Percentiles rank a stretch among this genome's conserved stretches.
Evolutionary conservation across 225 moss, liverwort and hornwort species (phyloP).

Genomic region (Neckera pumila): DNA sequence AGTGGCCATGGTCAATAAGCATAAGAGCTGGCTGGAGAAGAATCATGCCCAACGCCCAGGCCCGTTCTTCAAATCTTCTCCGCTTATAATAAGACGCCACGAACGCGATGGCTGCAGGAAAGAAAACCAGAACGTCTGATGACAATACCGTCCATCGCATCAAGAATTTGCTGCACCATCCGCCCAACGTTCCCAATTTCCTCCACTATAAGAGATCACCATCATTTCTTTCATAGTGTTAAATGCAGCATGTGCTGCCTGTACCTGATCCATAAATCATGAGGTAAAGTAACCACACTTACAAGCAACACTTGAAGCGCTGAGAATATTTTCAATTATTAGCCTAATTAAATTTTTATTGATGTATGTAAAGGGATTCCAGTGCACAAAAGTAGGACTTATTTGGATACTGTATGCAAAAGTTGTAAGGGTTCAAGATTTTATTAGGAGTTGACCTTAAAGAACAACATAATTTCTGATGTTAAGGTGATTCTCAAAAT

Average conservation of each 20-base stretch:
- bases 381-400: background rate
- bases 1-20: conserved; percentile 96
- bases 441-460: background rate
- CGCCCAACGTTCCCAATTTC: conserved; percentile 39
- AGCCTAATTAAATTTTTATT: background rate
- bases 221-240: background rate
- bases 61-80: conserved; percentile 34
- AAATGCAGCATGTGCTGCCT: background rate
- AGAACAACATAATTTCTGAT: background rate
- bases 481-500: background rate
- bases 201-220: conserved; percentile 7
- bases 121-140: conserved; percentile 94
- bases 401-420: background rate
- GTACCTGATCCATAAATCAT: background rate
- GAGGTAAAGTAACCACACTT: background rate
- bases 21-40: conserved; percentile 90
- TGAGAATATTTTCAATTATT: background rate
- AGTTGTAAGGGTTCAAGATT: background rate
- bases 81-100: conserved; percentile 48
- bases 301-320: background rate
- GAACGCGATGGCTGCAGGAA: conserved; percentile 92
- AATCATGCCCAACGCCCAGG: conserved; percentile 68
- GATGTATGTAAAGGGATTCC: background rate
- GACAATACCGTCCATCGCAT: conserved; percentile 99
- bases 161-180: conserved; percentile 95